Evolutionary conservation across 208 protist species (phyloP), one percentile per base, ranked within the genome.

Genomic region (Crithidia brevicula): DNA sequence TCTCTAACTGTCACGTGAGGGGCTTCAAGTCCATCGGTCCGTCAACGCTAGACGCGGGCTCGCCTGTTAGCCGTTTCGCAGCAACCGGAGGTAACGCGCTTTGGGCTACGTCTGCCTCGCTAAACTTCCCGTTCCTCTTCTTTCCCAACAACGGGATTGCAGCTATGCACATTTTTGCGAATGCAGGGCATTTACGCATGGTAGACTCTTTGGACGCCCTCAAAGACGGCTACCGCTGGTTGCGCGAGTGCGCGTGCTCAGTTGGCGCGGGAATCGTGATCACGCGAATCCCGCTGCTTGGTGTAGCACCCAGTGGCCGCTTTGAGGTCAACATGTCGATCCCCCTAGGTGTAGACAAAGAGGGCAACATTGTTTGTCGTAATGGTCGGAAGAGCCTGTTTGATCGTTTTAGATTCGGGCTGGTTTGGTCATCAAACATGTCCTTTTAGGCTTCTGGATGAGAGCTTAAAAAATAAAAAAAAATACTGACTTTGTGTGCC

Each of bases 121-220:
- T 96, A 2, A 96, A 93, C 67, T 93, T 96, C 62, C 91, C 91
- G 8, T 85, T 96, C 71, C 50, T 88, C 20, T 83, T 91, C 56
- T 86, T 89, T 25, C 88, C 87, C 0, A 73, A 93, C 28, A 96
- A 96, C 73, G 91, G 91, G 15, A 58, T 96, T 13, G 86, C 83
- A 2, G 72, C 85, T 3, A 91, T 91, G 91, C 91, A 96, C 65
- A 20, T 96, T 10, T 96, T 96, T 69, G 87, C 81, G 20, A 96
- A 96, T 49, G 82, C 76, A 5, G 91, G 91, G 8, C 83, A 92
- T 67, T 63, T 93, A 46, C 67, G 79, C 42, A 86, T 91, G 83
- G 43, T 91, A 10, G 60, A 89, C 18, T 79, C 71, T 7, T n/a
- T 70, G 15, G 57, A 66, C 16, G 68, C 83, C 13, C 52, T 92